Base-by-base conservation (phyloP, 2,329 filamentous ascomycete species). In the Hypoxylon sp. region DNA sequence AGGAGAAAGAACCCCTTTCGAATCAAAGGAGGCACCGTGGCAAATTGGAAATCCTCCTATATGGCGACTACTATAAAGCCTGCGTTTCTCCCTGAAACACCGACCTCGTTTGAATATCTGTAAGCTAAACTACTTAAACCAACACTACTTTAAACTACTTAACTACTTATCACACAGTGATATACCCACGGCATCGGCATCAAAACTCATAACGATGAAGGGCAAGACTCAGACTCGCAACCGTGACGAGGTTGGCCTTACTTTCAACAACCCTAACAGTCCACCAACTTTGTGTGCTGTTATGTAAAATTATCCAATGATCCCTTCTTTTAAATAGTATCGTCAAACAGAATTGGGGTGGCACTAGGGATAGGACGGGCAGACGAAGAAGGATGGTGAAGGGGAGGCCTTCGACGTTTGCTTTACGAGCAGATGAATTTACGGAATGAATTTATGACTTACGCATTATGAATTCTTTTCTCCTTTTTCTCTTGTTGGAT, bases 161-260 rank as follows among this genome's bases (percentile, higher is more conserved):
- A 26, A 4, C 29, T 37, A 35, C n/a, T 22, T 13, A 22, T n/a
- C 13, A 47, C 42, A 47, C 17, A 22, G 5, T 6, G 3, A n/a
- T 31, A 55, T 9, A 33, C n/a, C 26, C 53, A 46, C 4, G 24
- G 8, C 31, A 47, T 46, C 22, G 52, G 35, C 10, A 48, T 29
- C n/a, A 48, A 14, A 52, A 48, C 9, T 5, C 3, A 37, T 13
- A 47, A 67, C 11, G 14, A 68, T 68, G 68, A 65, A 68, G 54
- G 46, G 61, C 47, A 60, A 62, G 55, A 54, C 61, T 55, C 64
- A 70, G 11, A 61, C 37, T 19, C 64, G 59, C 33, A 68, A 66
- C 17, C 29, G 59, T 29, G 62, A 62, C 17, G 57, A 67, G 3
- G 57, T 69, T 33, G 63, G 63, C 26, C 66, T 69, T 17, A 47